Percentiles rank a stretch among this genome's conserved stretches.
Conservation (phyloP, 2,329 filamentous ascomycete genomes). For the Fusarium nodosum region DNA sequence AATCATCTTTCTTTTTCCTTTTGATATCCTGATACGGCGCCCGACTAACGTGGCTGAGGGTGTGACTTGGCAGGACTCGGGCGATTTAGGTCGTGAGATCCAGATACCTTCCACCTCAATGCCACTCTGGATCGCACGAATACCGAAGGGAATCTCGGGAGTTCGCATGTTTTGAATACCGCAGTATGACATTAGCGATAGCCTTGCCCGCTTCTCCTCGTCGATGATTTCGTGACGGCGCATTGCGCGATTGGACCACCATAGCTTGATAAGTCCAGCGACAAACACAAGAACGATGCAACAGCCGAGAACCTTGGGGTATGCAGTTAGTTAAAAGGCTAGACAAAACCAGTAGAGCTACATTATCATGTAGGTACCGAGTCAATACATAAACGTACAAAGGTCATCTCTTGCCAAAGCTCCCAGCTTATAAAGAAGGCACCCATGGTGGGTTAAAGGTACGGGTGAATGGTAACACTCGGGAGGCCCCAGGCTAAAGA, state of each 20-base stretch:
- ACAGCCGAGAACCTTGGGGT: slow-evolving; percentile 75
- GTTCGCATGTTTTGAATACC: slow-evolving; percentile 58
- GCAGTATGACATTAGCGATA: slow-evolving; percentile 67
- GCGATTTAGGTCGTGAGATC: slow-evolving; percentile 69
- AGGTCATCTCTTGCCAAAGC: slow-evolving; percentile 90
- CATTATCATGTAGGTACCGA: background rate
- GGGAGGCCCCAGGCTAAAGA: background rate
- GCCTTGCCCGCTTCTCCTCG: slow-evolving; percentile 71
- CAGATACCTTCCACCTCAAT: slow-evolving; percentile 89
- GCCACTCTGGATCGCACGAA: slow-evolving; percentile 86
- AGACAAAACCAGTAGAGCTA: background rate
- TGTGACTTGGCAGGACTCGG: slow-evolving; percentile 46
- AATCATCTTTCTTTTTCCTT: slow-evolving; percentile 44
- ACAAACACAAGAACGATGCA: slow-evolving; percentile 79
- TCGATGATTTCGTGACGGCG: slow-evolving; percentile 74
- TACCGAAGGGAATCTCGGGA: slow-evolving; percentile 84
- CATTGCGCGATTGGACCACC: slow-evolving; percentile 68
- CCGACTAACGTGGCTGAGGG: slow-evolving; percentile 48
- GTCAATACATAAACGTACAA: slow-evolving; percentile 71
- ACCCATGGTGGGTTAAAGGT: slow-evolving; percentile 47
- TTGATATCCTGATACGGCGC: slow-evolving; percentile 24
- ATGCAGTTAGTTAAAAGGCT: slow-evolving; percentile 6
- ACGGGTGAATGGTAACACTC: slow-evolving; percentile 5
- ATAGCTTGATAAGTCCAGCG: slow-evolving; percentile 76
- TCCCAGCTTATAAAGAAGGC: slow-evolving; percentile 78